Percentiles rank a stretch among this genome's conserved stretches.
phyloP scores from a whole-genome alignment of 441 rosid genomes.

The Flueggea neowawraea region DNA sequence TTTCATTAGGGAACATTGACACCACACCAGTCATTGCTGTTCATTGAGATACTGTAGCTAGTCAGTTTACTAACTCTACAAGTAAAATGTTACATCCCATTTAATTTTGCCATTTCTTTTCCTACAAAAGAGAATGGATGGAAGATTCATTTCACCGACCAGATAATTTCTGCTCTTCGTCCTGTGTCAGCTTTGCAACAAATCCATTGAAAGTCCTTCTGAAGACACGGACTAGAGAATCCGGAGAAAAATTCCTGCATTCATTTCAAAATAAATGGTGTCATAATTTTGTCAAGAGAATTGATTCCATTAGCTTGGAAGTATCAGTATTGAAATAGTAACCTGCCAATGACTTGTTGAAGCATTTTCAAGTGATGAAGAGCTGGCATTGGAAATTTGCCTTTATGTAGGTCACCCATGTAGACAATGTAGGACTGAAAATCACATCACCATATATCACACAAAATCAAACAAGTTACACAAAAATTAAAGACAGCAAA shows the following conservation, averaged over 20 bases:
- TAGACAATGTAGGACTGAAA: constrained; percentile 35
- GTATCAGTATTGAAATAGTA: constrained; percentile 12
- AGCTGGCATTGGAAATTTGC: constrained; percentile 14
- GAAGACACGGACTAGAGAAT: constrained; percentile 20
- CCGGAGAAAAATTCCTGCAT: constrained; percentile 11
- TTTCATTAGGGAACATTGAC: constrained; percentile 27
- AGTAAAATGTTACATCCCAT: neutral
- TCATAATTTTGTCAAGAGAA: no score
- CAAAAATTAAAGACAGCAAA: neutral
- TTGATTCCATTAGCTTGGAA: constrained; percentile 12
- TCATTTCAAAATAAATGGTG: neutral
- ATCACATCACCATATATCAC: neutral
- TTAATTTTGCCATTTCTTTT: neutral
- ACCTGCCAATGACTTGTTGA: constrained; percentile 41
- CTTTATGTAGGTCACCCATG: constrained; percentile 37
- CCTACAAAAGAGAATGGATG: no score
- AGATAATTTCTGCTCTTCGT: constrained; percentile 17
- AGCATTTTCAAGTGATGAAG: constrained; percentile 28
- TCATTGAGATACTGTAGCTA: no score
- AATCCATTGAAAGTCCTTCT: constrained; percentile 29
- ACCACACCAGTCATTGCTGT: constrained; percentile 23
- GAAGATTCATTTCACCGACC: constrained; percentile 9
- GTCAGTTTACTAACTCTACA: no score
- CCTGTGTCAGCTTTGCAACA: constrained; percentile 25
- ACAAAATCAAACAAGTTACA: neutral